A percentile compares a stretch with the other conserved stretches of the same genome.
phyloP scores from a whole-genome alignment of 306 rosid species.

The Begonia peltatifolia region DNA sequence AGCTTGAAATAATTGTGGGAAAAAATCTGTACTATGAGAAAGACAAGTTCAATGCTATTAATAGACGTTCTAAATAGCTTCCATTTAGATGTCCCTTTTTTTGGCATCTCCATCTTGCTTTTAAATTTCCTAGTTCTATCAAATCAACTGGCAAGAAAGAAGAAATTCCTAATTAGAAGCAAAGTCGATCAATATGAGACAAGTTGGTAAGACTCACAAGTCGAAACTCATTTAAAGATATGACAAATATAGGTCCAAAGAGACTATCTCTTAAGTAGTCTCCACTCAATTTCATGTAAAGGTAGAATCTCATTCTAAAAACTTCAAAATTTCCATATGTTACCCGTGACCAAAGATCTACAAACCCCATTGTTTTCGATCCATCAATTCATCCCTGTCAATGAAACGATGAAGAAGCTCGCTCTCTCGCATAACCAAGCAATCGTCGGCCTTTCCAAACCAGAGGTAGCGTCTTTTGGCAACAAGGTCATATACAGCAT shows the following conservation, averaged over 20 bases:
- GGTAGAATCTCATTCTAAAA: no score
- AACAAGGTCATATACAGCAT: conserved; percentile 38
- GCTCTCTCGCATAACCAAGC: conserved; percentile 46
- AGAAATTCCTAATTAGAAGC: no score
- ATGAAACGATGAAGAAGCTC: conserved; percentile 76
- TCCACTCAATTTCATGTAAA: no score
- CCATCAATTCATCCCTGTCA: conserved; percentile 59
- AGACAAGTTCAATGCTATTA: background rate
- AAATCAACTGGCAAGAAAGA: no score
- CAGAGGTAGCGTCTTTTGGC: conserved; percentile 41
- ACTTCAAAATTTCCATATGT: no score
- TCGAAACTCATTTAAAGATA: no score
- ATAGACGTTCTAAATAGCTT: background rate
- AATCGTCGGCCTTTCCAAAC: conserved; percentile 53
- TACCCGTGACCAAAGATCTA: no score
- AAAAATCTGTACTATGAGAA: background rate
- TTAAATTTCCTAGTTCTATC: background rate
- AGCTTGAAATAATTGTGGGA: background rate
- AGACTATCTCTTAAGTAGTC: no score
- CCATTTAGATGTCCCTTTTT: no score
- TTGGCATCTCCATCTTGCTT: background rate
- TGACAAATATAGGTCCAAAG: no score
- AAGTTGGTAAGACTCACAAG: no score
- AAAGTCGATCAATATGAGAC: no score
- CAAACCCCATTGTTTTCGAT: background rate